Conservation (phyloP, 129 eudicot genomes). For the Tanacetum coccineum region DNA sequence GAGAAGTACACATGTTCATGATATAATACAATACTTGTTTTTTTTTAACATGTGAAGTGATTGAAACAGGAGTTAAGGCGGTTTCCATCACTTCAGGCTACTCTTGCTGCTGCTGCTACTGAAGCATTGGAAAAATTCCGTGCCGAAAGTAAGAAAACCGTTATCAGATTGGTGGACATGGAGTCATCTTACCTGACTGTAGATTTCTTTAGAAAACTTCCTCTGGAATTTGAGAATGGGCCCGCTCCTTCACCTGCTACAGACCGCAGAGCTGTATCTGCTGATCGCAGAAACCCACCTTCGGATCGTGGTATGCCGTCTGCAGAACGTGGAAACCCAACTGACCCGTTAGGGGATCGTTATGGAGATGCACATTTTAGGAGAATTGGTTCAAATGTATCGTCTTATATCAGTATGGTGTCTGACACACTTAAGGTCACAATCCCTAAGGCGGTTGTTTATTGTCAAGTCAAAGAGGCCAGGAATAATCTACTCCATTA, state of each 20-base stretch:
- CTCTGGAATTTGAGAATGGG: constrained; percentile 73
- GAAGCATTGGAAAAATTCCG: constrained; percentile 87
- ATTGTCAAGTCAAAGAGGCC: constrained; percentile 94
- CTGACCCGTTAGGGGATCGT: constrained; percentile 54
- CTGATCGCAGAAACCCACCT: constrained; percentile 34
- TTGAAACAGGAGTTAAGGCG: constrained; percentile 75
- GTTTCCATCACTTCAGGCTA: constrained; percentile 75
- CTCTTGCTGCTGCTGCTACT: constrained; percentile 67
- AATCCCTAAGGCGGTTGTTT: constrained; percentile 90
- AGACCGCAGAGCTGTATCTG: constrained; percentile 31
- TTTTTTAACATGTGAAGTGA: background rate
- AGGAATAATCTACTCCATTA: constrained; percentile 63
- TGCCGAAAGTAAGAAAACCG: constrained; percentile 84
- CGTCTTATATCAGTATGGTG: constrained; percentile 72
- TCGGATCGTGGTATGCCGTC: constrained; percentile 23
- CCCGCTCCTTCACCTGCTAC: constrained; percentile 27
- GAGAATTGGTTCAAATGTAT: constrained; percentile 90
- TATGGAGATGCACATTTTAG: constrained; percentile 80
- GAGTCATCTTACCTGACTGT: constrained; percentile 91
- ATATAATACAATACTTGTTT: background rate
- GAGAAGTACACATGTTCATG: constrained; percentile 12
- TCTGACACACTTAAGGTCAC: constrained; percentile 68
- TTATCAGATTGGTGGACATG: constrained; percentile 85
- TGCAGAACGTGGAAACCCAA: constrained; percentile 34
- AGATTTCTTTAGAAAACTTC: constrained; percentile 90